Conservation (phyloP, 2,329 filamentous ascomycete genomes). For the Bipolaris gigantea region DNA sequence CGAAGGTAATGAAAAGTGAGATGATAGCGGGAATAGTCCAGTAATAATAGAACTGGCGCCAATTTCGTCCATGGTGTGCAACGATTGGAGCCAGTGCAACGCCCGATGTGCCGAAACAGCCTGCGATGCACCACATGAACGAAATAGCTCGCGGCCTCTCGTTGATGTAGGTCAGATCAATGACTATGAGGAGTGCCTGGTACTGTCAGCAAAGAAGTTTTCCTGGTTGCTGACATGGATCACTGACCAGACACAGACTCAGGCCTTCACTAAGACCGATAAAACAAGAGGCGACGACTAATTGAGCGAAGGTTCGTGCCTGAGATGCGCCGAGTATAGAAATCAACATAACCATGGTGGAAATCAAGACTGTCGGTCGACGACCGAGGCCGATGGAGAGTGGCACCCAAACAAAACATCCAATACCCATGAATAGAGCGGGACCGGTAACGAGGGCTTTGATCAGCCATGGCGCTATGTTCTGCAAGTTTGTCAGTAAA, state of each 20-base stretch:
- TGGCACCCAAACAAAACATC: constrained; percentile 45
- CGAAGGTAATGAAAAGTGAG: constrained; percentile 33
- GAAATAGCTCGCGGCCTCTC: constrained; percentile 43
- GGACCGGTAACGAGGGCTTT: constrained; percentile 34
- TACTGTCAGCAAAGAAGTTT: neutral
- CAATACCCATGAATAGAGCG: constrained; percentile 42
- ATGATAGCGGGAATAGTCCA: constrained; percentile 33
- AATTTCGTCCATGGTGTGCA: constrained; percentile 29
- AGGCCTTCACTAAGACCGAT: constrained; percentile 42
- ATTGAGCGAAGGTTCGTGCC: constrained; percentile 27
- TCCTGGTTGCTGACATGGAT: constrained; percentile 11
- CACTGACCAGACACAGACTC: constrained; percentile 27
- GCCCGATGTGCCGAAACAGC: constrained; percentile 24
- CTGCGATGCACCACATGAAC: constrained; percentile 39
- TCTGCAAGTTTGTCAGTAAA: neutral
- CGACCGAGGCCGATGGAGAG: constrained; percentile 45
- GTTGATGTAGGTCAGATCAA: constrained; percentile 48
- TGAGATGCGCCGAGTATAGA: constrained; percentile 33
- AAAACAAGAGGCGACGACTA: constrained; percentile 37
- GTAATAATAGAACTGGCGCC: constrained; percentile 40
- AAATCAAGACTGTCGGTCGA: constrained; percentile 42
- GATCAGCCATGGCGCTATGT: constrained; percentile 20
- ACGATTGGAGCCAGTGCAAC: constrained; percentile 36
- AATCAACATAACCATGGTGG: constrained; percentile 29
- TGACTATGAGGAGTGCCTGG: constrained; percentile 42